Percentiles rank a stretch among this genome's conserved stretches.
These are phyloP conservation scores for Yarrowia yakushimensis DNA, from an alignment of 805 yeast species.

Conservation along the genomic window DNA sequence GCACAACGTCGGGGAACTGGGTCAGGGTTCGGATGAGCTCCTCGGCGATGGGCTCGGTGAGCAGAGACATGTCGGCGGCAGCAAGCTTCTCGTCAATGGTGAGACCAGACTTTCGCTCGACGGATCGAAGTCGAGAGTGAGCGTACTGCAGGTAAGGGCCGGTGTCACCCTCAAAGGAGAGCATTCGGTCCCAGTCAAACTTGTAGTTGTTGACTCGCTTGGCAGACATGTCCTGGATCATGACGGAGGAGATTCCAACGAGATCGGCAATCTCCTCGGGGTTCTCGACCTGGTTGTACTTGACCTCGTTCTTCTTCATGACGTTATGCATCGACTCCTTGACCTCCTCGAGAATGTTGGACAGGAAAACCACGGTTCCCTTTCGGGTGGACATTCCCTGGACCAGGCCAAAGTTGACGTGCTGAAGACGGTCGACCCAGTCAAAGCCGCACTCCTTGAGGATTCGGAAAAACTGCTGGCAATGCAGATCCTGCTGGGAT, in stretches of 20 bases:
- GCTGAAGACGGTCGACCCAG: slow-evolving; percentile 79
- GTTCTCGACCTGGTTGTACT: slow-evolving; percentile 87
- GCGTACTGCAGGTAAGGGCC: slow-evolving; percentile 99
- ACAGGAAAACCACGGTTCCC: slow-evolving; percentile 98
- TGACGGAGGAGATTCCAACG: slow-evolving; percentile 94
- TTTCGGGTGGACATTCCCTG: slow-evolving; percentile 97
- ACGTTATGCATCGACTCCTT: slow-evolving; percentile 93
- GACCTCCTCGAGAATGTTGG: slow-evolving; percentile 88
- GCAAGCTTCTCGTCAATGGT: slow-evolving; percentile 34
- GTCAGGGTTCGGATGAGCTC: slow-evolving; percentile 72
- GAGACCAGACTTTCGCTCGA: slow-evolving; percentile 72
- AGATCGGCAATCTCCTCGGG: slow-evolving; percentile 95
- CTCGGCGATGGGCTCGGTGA: slow-evolving; percentile 68
- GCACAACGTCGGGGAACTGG: slow-evolving; percentile 86
- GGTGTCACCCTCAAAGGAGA: slow-evolving; percentile 97
- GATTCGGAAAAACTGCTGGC: slow-evolving; percentile 90
- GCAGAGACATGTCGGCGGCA: slow-evolving; percentile 54
- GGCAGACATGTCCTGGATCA: slow-evolving; percentile 98
- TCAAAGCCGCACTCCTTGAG: slow-evolving; percentile 83
- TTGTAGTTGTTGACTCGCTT: slow-evolving; percentile 94
- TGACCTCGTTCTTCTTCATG: slow-evolving; percentile 86
- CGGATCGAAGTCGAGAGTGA: slow-evolving; percentile 92
- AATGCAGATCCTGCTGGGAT: slow-evolving; percentile 91
- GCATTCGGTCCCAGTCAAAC: slow-evolving; percentile 97
- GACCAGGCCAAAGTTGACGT: slow-evolving; percentile 95